Percentiles rank a stretch among this genome's conserved stretches.
phyloP scores from a whole-genome alignment of 2,329 filamentous ascomycete genomes.

The Pseudocercospora vitis region DNA sequence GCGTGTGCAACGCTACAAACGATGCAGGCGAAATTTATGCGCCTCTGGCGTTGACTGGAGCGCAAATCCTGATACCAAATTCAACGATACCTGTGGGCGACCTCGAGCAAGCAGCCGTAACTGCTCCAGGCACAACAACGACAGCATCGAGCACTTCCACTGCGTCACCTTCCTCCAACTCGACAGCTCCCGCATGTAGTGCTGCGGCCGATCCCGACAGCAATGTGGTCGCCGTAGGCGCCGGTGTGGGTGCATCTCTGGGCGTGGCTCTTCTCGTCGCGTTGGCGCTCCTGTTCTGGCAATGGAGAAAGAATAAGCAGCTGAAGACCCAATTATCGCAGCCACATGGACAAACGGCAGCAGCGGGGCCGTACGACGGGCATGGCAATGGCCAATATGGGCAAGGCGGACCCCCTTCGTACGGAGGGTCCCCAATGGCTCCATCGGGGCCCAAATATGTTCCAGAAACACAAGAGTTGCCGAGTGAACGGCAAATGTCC shows the following conservation, averaged over 20 bases:
- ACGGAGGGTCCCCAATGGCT: background rate
- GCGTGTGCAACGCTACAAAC: background rate
- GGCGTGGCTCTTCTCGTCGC: slow-evolving; percentile 1
- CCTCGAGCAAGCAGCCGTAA: background rate
- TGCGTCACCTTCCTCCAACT: background rate
- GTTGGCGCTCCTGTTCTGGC: background rate
- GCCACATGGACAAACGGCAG: background rate
- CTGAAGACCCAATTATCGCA: background rate
- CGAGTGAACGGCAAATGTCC: background rate
- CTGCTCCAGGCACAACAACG: background rate
- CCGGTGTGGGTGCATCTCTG: background rate
- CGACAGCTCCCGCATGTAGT: background rate
- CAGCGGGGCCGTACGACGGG: background rate
- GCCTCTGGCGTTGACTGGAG: background rate
- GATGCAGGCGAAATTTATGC: background rate
- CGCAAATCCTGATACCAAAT: background rate
- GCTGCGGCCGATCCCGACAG: background rate
- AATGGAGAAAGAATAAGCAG: slow-evolving; percentile 4
- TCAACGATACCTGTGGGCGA: background rate
- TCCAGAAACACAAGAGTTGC: background rate
- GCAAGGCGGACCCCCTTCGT: background rate
- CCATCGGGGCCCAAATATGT: background rate
- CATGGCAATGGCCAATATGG: background rate
- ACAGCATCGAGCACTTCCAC: background rate
- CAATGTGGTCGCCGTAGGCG: background rate